Evolutionary conservation across 2,329 filamentous ascomycete genomes (phyloP).

Genomic region (Dendrostoma leiphaemia): DNA sequence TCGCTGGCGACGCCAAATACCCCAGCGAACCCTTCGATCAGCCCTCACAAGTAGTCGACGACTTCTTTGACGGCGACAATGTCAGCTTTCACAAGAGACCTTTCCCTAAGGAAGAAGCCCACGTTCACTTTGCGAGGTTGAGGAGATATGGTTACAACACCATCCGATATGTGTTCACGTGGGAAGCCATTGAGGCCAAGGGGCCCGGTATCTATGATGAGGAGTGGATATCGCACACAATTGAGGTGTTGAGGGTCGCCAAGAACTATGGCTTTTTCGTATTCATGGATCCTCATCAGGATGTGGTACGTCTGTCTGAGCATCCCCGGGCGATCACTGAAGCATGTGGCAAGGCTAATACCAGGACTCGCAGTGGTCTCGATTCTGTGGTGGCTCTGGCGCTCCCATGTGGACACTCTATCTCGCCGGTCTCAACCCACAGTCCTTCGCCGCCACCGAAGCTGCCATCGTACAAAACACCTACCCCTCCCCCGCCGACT

Average conservation of each 20-base stretch:
- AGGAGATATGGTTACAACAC: slow-evolving; percentile 93
- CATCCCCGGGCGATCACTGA: not conserved
- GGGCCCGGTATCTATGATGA: slow-evolving; percentile 93
- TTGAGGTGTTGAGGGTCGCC: slow-evolving; percentile 77
- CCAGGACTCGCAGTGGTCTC: slow-evolving; percentile 68
- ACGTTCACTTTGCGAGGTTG: slow-evolving; percentile 80
- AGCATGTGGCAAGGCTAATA: not conserved
- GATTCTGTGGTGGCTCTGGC: slow-evolving; percentile 90
- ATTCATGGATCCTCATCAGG: slow-evolving; percentile 98
- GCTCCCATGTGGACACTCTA: slow-evolving; percentile 98
- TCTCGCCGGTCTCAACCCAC: slow-evolving; percentile 86
- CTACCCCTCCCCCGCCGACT: slow-evolving; percentile 78
- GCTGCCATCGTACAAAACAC: slow-evolving; percentile 95
- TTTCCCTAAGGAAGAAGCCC: slow-evolving; percentile 79
- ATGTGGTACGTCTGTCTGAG: slow-evolving; percentile 65
- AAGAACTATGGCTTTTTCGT: slow-evolving; percentile 92
- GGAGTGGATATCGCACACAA: slow-evolving; percentile 87
- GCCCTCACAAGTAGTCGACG: slow-evolving; percentile 72
- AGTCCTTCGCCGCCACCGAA: slow-evolving; percentile 80
- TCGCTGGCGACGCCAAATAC: slow-evolving; percentile 86
- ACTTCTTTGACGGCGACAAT: slow-evolving; percentile 90
- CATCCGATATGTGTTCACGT: slow-evolving; percentile 95
- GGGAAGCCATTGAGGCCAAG: slow-evolving; percentile 95
- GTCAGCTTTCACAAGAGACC: slow-evolving; percentile 87
- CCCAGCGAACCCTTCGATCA: slow-evolving; percentile 72